phyloP scores from a whole-genome alignment of 768 basidiomycete genomes.

The Ramaria sp. region DNA sequence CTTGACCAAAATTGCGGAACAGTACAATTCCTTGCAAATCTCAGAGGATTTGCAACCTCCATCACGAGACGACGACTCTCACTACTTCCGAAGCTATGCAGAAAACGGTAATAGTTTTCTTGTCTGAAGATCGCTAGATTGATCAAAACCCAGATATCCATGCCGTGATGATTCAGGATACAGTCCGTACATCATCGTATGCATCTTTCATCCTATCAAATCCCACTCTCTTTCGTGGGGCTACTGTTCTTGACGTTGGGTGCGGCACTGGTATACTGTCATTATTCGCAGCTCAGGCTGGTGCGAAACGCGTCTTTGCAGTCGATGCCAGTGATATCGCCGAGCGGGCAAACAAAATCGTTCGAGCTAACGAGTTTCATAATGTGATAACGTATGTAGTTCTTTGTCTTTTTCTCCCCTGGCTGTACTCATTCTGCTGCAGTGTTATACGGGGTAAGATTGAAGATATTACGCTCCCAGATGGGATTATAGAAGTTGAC shows the following conservation, averaged over 20 bases:
- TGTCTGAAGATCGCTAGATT: not conserved
- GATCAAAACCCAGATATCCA: slow-evolving; percentile 61
- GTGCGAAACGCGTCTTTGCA: slow-evolving; percentile 83
- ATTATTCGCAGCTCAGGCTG: slow-evolving; percentile 80
- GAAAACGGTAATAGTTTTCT: slow-evolving; percentile 53
- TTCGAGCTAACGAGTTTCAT: slow-evolving; percentile 63
- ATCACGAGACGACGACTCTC: slow-evolving; percentile 77
- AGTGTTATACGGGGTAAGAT: slow-evolving; percentile 85
- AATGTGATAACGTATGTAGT: slow-evolving; percentile 50
- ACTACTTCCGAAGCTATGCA: slow-evolving; percentile 88
- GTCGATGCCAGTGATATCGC: slow-evolving; percentile 86
- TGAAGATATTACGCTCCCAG: slow-evolving; percentile 75
- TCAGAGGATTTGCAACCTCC: slow-evolving; percentile 32
- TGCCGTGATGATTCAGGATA: slow-evolving; percentile 93
- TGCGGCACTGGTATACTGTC: slow-evolving; percentile 93
- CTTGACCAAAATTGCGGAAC: slow-evolving; percentile 24
- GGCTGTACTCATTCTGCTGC: not conserved
- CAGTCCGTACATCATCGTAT: slow-evolving; percentile 88
- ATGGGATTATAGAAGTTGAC: slow-evolving; percentile 68
- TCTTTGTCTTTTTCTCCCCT: not conserved
- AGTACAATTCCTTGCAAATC: slow-evolving; percentile 1
- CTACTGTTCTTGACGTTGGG: slow-evolving; percentile 88
- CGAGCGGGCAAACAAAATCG: slow-evolving; percentile 64
- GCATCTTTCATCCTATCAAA: slow-evolving; percentile 83
- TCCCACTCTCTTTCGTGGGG: slow-evolving; percentile 70